Evolutionary conservation across 2,329 filamentous ascomycete species (phyloP).

Genomic region (Rutstroemia sp.): DNA sequence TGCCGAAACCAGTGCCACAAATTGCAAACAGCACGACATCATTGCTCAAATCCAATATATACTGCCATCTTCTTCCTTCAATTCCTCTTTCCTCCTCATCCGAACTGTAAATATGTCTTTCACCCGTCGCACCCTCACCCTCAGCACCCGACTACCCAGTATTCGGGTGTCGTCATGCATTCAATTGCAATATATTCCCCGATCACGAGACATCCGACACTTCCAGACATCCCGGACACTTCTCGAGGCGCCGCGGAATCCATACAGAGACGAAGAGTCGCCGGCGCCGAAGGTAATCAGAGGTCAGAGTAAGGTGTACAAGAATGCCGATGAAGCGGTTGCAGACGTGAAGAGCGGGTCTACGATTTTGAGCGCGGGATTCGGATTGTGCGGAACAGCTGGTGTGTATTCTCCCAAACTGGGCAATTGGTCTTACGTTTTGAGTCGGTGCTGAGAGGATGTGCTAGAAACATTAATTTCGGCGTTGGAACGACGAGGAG

Average conservation of each 20-base stretch:
- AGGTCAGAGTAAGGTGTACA: constrained; percentile 13
- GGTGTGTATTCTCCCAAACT: not conserved
- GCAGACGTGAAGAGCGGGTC: constrained; percentile 43
- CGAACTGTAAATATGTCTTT: constrained; percentile 5
- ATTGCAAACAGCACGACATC: not conserved
- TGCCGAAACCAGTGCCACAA: not conserved
- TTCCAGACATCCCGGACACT: constrained; percentile 5
- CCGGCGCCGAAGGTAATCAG: constrained; percentile 9
- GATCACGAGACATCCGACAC: constrained; percentile 6
- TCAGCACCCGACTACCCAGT: constrained; percentile 1
- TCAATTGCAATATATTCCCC: not conserved
- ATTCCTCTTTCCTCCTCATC: not conserved
- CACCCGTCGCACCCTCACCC: not conserved
- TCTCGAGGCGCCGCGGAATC: constrained; percentile 5
- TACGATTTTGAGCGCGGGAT: constrained; percentile 66
- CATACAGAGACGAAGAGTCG: constrained; percentile 1
- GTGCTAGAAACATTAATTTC: constrained; percentile 59
- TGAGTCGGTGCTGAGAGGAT: not conserved
- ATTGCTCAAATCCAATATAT: not conserved
- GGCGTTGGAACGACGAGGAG: constrained; percentile 52
- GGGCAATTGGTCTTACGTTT: too few relatives aligned
- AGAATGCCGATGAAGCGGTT: constrained; percentile 13
- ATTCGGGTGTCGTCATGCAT: constrained; percentile 4
- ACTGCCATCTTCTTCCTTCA: not conserved
- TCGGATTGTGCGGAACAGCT: constrained; percentile 39